phyloP scores from a whole-genome alignment of 75 land plant genomes.

The Cunninghamia lanceolata region DNA sequence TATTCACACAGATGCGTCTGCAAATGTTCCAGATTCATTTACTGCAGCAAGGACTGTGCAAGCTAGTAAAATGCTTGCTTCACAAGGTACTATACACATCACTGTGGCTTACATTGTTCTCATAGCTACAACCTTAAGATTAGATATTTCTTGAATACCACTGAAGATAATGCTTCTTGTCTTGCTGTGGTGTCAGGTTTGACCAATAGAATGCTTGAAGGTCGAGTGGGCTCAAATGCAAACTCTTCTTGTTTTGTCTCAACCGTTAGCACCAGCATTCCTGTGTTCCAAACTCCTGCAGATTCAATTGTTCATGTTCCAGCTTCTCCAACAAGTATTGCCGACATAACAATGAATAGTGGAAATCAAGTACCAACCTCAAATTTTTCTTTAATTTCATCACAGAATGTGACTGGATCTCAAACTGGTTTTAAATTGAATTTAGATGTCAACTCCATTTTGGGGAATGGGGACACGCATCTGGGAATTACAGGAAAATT shows the following conservation, averaged over 20 bases:
- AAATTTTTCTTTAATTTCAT: neutral
- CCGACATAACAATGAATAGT: neutral
- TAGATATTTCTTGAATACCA: neutral
- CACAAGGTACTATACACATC: neutral
- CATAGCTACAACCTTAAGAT: neutral
- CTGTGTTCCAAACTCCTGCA: slow-evolving; percentile 2
- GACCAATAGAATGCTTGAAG: neutral
- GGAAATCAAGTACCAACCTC: neutral
- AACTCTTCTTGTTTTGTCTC: neutral
- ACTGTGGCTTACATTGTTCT: neutral
- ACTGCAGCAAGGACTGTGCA: slow-evolving; percentile 5
- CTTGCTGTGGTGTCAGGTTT: neutral
- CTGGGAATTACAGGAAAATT: neutral
- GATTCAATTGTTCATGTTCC: neutral
- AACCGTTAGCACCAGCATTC: neutral
- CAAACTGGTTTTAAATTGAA: neutral
- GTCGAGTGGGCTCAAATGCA: neutral
- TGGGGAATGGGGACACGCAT: neutral
- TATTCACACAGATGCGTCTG: neutral
- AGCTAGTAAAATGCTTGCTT: neutral
- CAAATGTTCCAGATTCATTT: neutral
- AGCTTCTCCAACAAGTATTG: neutral
- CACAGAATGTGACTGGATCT: neutral
- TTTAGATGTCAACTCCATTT: neutral
- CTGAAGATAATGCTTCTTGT: slow-evolving; percentile 1